Conservation (phyloP, 371 early-diverging fungal species). For the Saksenaea vasiformis region DNA sequence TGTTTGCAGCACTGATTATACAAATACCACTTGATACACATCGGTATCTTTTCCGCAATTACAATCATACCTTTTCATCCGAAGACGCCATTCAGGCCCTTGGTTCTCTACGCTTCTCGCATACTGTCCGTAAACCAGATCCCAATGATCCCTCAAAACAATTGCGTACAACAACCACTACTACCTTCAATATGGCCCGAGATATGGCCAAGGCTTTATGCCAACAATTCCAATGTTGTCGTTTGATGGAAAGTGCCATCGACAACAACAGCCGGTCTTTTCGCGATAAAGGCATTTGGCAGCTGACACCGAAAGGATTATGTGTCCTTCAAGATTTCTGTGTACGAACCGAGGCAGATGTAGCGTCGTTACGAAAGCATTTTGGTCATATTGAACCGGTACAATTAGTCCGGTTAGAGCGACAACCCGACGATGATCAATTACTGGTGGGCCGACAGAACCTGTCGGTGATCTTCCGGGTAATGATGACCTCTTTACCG, state of each 20-base stretch:
- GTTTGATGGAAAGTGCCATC: constrained; percentile 52
- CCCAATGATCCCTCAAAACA: constrained; percentile 53
- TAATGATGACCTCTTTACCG: constrained; percentile 43
- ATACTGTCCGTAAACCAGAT: constrained; percentile 58
- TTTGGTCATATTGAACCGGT: constrained; percentile 34
- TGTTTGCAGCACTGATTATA: constrained; percentile 62
- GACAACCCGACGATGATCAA: constrained; percentile 42
- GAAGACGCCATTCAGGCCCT: constrained; percentile 59
- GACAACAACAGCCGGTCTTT: constrained; percentile 56
- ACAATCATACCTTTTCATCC: constrained; percentile 58
- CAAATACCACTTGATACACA: constrained; percentile 58
- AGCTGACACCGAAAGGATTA: constrained; percentile 61
- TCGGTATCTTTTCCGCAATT: constrained; percentile 55
- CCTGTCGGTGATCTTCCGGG: constrained; percentile 28
- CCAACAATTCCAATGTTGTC: constrained; percentile 61
- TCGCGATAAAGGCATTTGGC: constrained; percentile 55
- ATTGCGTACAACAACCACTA: constrained; percentile 56
- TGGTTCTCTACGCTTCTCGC: constrained; percentile 53
- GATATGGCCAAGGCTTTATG: constrained; percentile 68
- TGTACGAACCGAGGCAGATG: constrained; percentile 34
- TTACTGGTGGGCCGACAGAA: constrained; percentile 25
- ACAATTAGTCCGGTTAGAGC: constrained; percentile 33
- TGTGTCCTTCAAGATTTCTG: constrained; percentile 54
- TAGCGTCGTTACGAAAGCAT: constrained; percentile 24
- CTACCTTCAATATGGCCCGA: constrained; percentile 61